Percentiles rank a stretch among this genome's conserved stretches.
These are phyloP conservation scores for Salix brachista DNA, from an alignment of 345 rosid genomes.

Conservation along the genomic window DNA sequence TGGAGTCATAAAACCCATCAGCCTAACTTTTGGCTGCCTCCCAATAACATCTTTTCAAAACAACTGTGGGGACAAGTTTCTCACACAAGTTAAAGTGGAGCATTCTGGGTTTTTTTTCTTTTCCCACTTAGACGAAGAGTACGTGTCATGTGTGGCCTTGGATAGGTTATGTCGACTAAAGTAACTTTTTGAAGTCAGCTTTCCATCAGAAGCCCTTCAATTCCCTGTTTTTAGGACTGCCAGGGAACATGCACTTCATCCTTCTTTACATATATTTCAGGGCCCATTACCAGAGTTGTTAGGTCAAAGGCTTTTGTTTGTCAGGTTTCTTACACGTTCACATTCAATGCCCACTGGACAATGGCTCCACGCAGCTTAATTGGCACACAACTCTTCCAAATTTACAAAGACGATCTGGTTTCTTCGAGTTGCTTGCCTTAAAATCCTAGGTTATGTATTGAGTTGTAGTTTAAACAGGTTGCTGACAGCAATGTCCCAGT, in stretches of 20 bases:
- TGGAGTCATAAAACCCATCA: constrained; percentile 8
- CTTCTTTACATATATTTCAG: neutral
- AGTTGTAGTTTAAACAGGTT: too few relatives aligned
- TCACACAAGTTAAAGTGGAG: neutral
- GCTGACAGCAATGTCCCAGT: too few relatives aligned
- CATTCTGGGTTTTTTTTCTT: neutral
- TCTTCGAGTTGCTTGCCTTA: too few relatives aligned
- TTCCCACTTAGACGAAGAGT: neutral
- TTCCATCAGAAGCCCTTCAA: neutral
- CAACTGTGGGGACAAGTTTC: constrained; percentile 1
- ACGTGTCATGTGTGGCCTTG: constrained; percentile 10
- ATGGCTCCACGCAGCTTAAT: too few relatives aligned
- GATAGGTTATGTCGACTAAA: neutral
- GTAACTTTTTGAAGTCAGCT: neutral
- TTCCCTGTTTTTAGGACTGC: constrained; percentile 23
- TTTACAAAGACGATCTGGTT: too few relatives aligned
- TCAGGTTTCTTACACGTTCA: constrained; percentile 1
- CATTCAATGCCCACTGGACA: constrained; percentile 6
- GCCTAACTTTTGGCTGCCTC: constrained; percentile 23
- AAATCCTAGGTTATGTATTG: too few relatives aligned
- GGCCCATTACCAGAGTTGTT: neutral
- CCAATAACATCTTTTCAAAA: constrained; percentile 33
- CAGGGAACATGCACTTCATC: constrained; percentile 15
- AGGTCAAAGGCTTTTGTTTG: constrained; percentile 2
- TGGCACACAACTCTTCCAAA: too few relatives aligned